Evolutionary conservation across 129 eudicot species (phyloP), one percentile per base, ranked within the genome.

Genomic region (Deinandra increscens): DNA sequence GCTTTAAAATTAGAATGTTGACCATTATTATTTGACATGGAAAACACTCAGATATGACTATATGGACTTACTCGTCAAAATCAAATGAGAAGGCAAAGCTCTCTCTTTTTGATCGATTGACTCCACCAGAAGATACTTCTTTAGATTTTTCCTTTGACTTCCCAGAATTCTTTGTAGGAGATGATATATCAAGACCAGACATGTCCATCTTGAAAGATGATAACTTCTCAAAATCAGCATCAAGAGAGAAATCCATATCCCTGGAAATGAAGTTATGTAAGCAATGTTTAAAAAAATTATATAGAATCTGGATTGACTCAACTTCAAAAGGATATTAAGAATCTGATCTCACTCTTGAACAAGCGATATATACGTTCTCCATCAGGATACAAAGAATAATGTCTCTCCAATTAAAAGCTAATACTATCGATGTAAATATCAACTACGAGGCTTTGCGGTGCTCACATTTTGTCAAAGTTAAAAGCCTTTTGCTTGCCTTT

Each of bases 181-280:
- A 74, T 63, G 95, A 86, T 69, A 88, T 78, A 83, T 86, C 98
- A 60, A 92, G 79, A 81, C 79, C 95, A 69, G 91, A 13, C 81
- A 88, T 79, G 84, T 88, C 95, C 61, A 87, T 62, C 66, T 88
- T 88, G 84, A 92, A 88, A 39, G 98, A 88, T 45, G 96, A 37
- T 20, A 86, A 61, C 80, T 88, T 92, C 20, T 66, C 90, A 71
- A 88, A 88, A 18, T 79, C 95, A 75, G 72, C 85, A 83, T 88
- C 95, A 70, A 92, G 84, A 73, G 74, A 70, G 76, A 92, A 92
- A 75, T 92, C 95, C 89, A 86, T 79, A 77, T 86, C 96, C 98
- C 97, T 91, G 80, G 20, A 64, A 70, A 17, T 60, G 48, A 45
- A 6, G 13, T 79, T 29, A 29, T 51, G 37, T 60, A 56, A 55